phyloP scores from a whole-genome alignment of 148 eudicot species.

The Limonium bicolor region DNA sequence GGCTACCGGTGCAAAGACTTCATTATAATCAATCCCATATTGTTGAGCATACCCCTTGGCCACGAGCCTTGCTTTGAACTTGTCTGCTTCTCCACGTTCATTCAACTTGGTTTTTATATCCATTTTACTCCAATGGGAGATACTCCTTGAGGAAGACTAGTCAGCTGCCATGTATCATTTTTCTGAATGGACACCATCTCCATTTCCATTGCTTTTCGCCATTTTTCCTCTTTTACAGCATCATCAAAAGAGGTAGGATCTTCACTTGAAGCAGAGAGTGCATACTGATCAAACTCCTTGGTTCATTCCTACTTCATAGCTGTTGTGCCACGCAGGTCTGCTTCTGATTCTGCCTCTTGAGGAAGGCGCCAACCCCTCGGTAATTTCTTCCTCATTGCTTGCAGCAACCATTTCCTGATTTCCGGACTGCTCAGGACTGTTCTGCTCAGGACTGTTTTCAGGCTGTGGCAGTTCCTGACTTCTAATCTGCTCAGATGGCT shows the following conservation, averaged over 20 bases:
- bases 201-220: slow-evolving; percentile 10
- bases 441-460: too few relatives aligned
- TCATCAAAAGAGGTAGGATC: slow-evolving; percentile 9
- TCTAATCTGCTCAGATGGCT: background rate
- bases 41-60: slow-evolving; percentile 4
- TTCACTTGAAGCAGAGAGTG: background rate
- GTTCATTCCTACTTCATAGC: background rate
- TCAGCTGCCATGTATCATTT: background rate
- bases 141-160: background rate
- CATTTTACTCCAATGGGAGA: slow-evolving; percentile 5
- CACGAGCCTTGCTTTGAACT: slow-evolving; percentile 2
- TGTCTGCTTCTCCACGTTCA: background rate
- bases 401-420: too few relatives aligned
- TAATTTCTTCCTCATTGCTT: too few relatives aligned
- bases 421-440: too few relatives aligned
- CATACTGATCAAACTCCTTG: background rate
- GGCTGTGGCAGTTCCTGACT: too few relatives aligned
- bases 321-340: background rate
- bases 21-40: slow-evolving; percentile 1
- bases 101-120: background rate
- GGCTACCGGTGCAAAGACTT: slow-evolving; percentile 1
- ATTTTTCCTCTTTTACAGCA: slow-evolving; percentile 9
- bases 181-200: slow-evolving; percentile 2
- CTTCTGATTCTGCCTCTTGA: background rate
- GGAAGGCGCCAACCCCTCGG: too few relatives aligned